phyloP scores from a whole-genome alignment of 768 basidiomycete species.

The Chiua virens region DNA sequence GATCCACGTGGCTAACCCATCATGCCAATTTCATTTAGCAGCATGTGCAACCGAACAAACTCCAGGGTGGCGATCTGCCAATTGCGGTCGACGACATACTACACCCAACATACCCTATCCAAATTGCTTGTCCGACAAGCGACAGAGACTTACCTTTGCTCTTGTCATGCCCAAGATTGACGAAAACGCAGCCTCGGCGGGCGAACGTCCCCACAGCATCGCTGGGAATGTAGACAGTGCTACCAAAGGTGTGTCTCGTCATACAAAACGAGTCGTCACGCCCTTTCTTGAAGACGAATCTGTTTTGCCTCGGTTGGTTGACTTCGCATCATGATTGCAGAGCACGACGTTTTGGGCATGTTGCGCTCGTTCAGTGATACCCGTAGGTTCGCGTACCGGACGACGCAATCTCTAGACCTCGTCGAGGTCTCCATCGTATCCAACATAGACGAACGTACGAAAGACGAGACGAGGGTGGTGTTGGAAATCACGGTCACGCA shows the following conservation, averaged over 20 bases:
- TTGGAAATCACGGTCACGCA: constrained; percentile 44
- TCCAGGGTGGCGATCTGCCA: too few relatives aligned
- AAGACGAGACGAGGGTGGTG: constrained; percentile 38
- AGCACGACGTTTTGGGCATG: constrained; percentile 39
- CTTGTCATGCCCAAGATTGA: not conserved
- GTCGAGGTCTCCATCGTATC: constrained; percentile 41
- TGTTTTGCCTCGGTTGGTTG: too few relatives aligned
- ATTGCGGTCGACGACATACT: too few relatives aligned
- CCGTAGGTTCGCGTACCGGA: constrained; percentile 20
- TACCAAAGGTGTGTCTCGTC: constrained; percentile 19
- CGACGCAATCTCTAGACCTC: constrained; percentile 15
- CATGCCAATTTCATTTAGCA: too few relatives aligned
- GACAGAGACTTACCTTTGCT: too few relatives aligned
- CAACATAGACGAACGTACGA: constrained; percentile 36
- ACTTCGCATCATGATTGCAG: constrained; percentile 15
- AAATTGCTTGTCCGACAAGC: too few relatives aligned
- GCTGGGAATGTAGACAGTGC: constrained; percentile 21
- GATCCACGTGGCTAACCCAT: too few relatives aligned
- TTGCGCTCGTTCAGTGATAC: constrained; percentile 30
- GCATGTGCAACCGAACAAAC: too few relatives aligned
- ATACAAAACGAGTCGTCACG: too few relatives aligned
- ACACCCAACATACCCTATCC: too few relatives aligned
- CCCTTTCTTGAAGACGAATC: too few relatives aligned
- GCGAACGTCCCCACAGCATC: not conserved
- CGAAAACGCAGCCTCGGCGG: not conserved